Base-by-base conservation (phyloP, 1,139 yeast species). In the Taiozyma sp. region DNA sequence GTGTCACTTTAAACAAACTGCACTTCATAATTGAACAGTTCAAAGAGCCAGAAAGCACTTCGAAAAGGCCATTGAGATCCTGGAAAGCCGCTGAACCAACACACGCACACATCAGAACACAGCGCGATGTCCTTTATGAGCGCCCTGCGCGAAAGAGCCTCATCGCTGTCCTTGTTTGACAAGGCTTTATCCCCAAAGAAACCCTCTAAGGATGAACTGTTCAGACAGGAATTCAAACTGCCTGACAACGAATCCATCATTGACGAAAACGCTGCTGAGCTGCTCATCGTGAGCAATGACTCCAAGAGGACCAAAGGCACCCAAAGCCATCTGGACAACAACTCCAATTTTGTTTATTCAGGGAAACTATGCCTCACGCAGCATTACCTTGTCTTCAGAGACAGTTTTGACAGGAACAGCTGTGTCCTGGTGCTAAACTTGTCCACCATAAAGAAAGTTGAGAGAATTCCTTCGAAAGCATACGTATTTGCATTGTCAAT, bases 401-500 rank as follows among this genome's bases (percentile, higher is more conserved):
- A 88, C 61, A 77, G 80, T 5, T 81, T 80, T 56, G 95, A 89
- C 62, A 73, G 76, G 44, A 76, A 83, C 52, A 79, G 83, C 51
- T 87, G 95, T 62, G 76, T 81, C 11, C 80, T 91, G 62, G 76
- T 77, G 2, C 62, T 93, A 45, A 95, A 95, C 56, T 70, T 93
- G 46, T 81, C 93, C 9, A 80, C 96, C 1, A 72, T 95, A 39
- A 83, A 87, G 62, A 84, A 90, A 56, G 95, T 93, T 28, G 97
- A 93, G 65, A 74, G 98, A 50, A 74, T 89, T 29, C 93, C 95
- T 3, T 77, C 89, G 3, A 77, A 81, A 50, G 77, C 88, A 2
- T 86, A 83, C 63, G 84, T 88, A n/a, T 88, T 89, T 69, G 90
- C 95, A 1, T 72, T 93, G 26, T 71, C 82, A n/a, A 69, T 91